phyloP scores from a whole-genome alignment of 169 alveolate species.

The Hepatocystis sp. region DNA sequence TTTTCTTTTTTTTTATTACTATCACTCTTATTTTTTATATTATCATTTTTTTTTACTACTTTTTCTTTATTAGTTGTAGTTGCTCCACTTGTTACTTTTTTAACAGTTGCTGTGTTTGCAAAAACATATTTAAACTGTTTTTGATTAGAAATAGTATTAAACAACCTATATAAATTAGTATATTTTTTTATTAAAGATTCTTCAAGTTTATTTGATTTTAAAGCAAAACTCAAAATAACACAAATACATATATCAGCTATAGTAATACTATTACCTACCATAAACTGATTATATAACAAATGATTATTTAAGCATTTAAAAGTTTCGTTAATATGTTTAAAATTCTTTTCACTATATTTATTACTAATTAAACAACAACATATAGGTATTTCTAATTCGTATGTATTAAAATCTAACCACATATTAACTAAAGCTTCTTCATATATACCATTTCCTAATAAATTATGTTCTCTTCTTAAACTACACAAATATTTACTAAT shows the following conservation, averaged over 20 bases:
- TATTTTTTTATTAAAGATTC: conserved; percentile 54
- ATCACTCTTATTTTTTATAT: conserved; percentile 47
- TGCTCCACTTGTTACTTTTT: too few species aligned
- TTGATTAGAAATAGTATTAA: conserved; percentile 65
- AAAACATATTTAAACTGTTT: conserved; percentile 74
- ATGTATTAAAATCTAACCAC: conserved; percentile 84
- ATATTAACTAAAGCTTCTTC: conserved; percentile 77
- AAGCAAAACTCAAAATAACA: conserved; percentile 83
- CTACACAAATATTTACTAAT: conserved; percentile 51
- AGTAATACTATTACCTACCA: conserved; percentile 92
- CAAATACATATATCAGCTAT: conserved; percentile 93
- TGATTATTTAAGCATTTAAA: conserved; percentile 79
- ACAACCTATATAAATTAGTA: conserved; percentile 36
- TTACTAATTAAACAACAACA: conserved; percentile 76
- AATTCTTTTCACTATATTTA: conserved; percentile 56
- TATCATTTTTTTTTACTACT: conserved; percentile 60
- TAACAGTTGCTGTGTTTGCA: too few species aligned
- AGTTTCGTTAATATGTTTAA: conserved; percentile 80
- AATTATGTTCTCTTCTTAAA: conserved; percentile 30
- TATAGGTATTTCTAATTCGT: conserved; percentile 78
- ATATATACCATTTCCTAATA: conserved; percentile 36
- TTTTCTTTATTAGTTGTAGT: conserved; percentile 50
- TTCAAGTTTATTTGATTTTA: conserved; percentile 77
- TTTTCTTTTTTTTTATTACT: conserved; percentile 78
- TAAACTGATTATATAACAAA: conserved; percentile 81